A percentile compares a stretch with the other conserved stretches of the same genome.
phyloP scores from a whole-genome alignment of 2,329 filamentous ascomycete species.

The Claviceps sp. region DNA sequence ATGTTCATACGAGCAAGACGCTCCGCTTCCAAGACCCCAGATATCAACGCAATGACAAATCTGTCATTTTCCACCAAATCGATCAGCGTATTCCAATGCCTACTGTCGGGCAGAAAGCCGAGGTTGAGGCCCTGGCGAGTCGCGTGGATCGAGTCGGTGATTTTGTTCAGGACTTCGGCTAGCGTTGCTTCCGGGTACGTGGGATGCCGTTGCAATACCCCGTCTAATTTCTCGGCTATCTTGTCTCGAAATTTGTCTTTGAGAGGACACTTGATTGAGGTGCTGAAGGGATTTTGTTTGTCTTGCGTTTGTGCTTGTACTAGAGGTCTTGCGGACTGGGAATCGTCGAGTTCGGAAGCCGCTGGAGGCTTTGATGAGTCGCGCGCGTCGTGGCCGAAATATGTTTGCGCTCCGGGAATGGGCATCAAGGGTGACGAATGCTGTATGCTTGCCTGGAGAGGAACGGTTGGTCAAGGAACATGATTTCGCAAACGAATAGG shows the following conservation, averaged over 20 bases:
- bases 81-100: conserved; percentile 21
- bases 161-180: conserved; percentile 5
- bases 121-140: conserved; percentile 11
- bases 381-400: conserved; percentile 15
- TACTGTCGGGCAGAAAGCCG: conserved; percentile 20
- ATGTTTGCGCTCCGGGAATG: conserved; percentile 23
- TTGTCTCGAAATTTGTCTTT: conserved; percentile 15
- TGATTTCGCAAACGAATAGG: background rate
- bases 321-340: background rate
- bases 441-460: background rate
- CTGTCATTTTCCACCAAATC: conserved; percentile 14
- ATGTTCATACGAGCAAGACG: conserved; percentile 17
- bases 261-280: conserved; percentile 4
- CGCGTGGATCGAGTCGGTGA: conserved; percentile 15
- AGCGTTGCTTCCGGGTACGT: background rate
- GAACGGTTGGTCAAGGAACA: background rate
- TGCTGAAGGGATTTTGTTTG: conserved; percentile 1
- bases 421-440: conserved; percentile 16
- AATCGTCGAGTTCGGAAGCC: background rate
- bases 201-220: background rate
- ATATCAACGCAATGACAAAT: conserved; percentile 19
- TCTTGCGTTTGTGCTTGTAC: background rate
- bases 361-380: background rate
- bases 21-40: conserved; percentile 12
- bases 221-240: conserved; percentile 2